Percentiles rank a stretch among this genome's conserved stretches.
These are phyloP conservation scores for Leishmania gerbilli DNA, from an alignment of 208 protist species.

Conservation along the genomic window DNA sequence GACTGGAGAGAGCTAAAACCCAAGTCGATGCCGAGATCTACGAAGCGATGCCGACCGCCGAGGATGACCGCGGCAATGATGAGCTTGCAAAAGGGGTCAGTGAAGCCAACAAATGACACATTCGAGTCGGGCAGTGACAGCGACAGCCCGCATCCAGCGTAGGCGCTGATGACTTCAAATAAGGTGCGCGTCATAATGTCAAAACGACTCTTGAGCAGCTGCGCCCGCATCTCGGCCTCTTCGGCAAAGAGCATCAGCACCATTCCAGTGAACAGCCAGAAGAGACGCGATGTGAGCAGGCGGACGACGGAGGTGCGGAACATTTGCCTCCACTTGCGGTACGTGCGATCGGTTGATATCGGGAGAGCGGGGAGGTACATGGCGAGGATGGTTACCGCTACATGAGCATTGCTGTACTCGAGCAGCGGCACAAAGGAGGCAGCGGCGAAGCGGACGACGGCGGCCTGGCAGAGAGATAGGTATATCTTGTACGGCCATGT, in stretches of 20 bases:
- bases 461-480: constrained; percentile 71
- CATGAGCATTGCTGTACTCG: constrained; percentile 73
- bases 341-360: constrained; percentile 74
- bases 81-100: constrained; percentile 50
- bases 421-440: constrained; percentile 63
- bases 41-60: constrained; percentile 75
- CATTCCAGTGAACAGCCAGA: constrained; percentile 75
- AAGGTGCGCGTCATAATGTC: constrained; percentile 75
- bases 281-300: constrained; percentile 74
- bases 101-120: constrained; percentile 61
- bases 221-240: constrained; percentile 33
- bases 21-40: constrained; percentile 81
- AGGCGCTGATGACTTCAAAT: constrained; percentile 82
- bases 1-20: constrained; percentile 53
- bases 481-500: constrained; percentile 64
- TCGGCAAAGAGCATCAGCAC: constrained; percentile 61
- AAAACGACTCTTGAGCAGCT: constrained; percentile 44
- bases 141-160: constrained; percentile 70
- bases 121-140: constrained; percentile 25
- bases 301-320: constrained; percentile 66
- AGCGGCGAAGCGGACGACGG: constrained; percentile 69
- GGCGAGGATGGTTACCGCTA: constrained; percentile 71
- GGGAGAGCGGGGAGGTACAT: constrained; percentile 83
- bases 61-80: constrained; percentile 67
- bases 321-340: constrained; percentile 76